Evolutionary conservation across 345 rosid genomes (phyloP).

Genomic region (Kernera saxatilis): DNA sequence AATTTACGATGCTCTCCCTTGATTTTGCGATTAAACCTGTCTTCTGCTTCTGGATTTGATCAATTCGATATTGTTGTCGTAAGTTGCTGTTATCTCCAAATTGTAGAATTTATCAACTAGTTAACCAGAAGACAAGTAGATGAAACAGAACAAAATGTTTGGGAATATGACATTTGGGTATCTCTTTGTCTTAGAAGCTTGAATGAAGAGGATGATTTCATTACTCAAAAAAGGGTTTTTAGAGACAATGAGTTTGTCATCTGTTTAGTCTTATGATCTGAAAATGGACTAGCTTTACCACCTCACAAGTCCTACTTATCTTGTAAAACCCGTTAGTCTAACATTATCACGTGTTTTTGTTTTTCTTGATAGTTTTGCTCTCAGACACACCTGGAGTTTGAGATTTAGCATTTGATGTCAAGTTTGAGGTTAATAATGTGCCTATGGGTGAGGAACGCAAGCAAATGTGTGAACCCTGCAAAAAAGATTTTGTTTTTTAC

Average conservation of each 20-base stretch:
- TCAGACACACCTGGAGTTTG: constrained; percentile 24
- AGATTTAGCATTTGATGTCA: constrained; percentile 1
- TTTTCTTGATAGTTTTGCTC: constrained; percentile 14
- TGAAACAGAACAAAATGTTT: background rate
- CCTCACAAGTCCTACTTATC: background rate
- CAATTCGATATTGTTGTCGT: background rate
- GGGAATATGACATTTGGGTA: no score
- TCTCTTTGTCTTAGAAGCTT: no score
- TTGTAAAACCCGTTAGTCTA: background rate
- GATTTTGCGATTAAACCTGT: background rate
- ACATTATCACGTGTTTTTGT: background rate
- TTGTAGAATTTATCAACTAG: background rate
- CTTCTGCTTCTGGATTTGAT: background rate
- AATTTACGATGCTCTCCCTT: no score
- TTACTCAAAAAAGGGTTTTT: background rate
- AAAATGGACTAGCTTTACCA: background rate
- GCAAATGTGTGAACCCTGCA: background rate
- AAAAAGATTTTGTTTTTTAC: background rate
- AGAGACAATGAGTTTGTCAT: background rate
- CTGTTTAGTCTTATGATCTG: background rate
- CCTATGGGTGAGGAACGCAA: background rate
- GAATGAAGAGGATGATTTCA: no score
- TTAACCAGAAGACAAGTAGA: background rate
- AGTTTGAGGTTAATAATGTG: background rate
- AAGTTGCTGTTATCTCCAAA: no score